Percentiles rank a stretch among this genome's conserved stretches.
phyloP scores from a whole-genome alignment of 208 protist species.

The Leishmania lainsoni region DNA sequence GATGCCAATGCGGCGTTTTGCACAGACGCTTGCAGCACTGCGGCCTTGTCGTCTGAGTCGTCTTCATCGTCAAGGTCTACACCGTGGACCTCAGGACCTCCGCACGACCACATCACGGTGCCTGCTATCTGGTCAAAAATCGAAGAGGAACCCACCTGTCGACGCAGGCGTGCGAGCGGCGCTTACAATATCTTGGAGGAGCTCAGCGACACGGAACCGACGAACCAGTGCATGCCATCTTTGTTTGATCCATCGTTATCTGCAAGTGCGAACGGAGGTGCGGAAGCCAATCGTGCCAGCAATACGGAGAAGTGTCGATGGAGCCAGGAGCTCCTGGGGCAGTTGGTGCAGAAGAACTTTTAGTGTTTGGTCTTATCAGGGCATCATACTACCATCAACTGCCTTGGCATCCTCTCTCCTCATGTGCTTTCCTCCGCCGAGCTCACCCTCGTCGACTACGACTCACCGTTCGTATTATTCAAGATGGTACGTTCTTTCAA shows the following conservation, averaged over 20 bases:
- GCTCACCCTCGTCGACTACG: slow-evolving; percentile 52
- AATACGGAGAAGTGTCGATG: slow-evolving; percentile 19
- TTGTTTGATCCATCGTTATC: background rate
- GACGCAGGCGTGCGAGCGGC: background rate
- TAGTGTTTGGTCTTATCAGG: slow-evolving; percentile 66
- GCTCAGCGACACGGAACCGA: background rate
- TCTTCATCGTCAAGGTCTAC: slow-evolving; percentile 7
- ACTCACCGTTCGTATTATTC: slow-evolving; percentile 59
- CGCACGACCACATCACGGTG: slow-evolving; percentile 21
- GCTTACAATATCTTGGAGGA: slow-evolving; percentile 15
- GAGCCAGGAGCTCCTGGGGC: slow-evolving; percentile 43
- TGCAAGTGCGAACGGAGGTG: background rate
- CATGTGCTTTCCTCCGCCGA: slow-evolving; percentile 38
- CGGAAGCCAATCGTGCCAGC: background rate
- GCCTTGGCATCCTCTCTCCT: slow-evolving; percentile 40
- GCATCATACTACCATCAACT: slow-evolving; percentile 71
- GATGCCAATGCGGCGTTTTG: slow-evolving; percentile 11
- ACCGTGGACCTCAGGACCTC: slow-evolving; percentile 1
- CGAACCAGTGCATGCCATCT: background rate
- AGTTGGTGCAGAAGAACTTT: slow-evolving; percentile 55
- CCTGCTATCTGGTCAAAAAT: background rate
- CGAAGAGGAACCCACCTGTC: background rate
- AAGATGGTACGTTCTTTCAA: slow-evolving; percentile 75
- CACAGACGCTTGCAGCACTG: background rate
- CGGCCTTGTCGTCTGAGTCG: slow-evolving; percentile 1